Evolutionary conservation across 768 basidiomycete genomes (phyloP).

Genomic region (Symmetrospora coprosmae): DNA sequence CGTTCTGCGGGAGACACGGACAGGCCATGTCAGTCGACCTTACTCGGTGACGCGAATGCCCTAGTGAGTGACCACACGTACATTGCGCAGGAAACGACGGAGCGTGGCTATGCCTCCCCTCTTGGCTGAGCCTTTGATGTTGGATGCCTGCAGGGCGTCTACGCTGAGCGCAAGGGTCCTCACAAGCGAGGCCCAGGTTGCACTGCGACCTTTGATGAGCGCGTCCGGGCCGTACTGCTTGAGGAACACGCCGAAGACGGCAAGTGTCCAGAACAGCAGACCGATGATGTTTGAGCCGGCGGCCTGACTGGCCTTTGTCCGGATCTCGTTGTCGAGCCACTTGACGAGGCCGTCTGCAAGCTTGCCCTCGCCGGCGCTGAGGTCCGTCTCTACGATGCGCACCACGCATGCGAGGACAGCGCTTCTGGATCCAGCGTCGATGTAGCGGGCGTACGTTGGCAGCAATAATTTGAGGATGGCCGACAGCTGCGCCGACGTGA

Average conservation of each 20-base stretch:
- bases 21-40: neutral
- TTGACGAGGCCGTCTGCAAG: conserved; percentile 53
- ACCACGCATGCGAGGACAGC: conserved; percentile 57
- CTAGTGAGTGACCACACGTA: conserved; percentile 36
- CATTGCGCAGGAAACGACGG: conserved; percentile 56
- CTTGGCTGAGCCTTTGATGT: conserved; percentile 49
- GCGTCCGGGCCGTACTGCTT: conserved; percentile 36
- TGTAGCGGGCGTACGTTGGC: conserved; percentile 63
- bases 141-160: conserved; percentile 45
- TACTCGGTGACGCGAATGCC: neutral
- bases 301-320: conserved; percentile 39
- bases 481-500: conserved; percentile 48
- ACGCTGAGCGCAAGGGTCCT: conserved; percentile 50
- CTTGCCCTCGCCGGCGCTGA: conserved; percentile 41
- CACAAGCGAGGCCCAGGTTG: conserved; percentile 45
- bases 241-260: conserved; percentile 48
- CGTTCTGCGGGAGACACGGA: conserved; percentile 1
- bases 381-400: conserved; percentile 43
- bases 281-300: conserved; percentile 47
- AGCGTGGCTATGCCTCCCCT: conserved; percentile 50
- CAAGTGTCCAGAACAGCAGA: conserved; percentile 57
- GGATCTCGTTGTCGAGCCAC: conserved; percentile 60
- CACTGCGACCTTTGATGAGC: conserved; percentile 25
- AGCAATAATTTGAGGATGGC: conserved; percentile 63
- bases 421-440: conserved; percentile 54